Conservation (phyloP, 2,329 filamentous ascomycete species). For the Cryphonectria parasitica region DNA sequence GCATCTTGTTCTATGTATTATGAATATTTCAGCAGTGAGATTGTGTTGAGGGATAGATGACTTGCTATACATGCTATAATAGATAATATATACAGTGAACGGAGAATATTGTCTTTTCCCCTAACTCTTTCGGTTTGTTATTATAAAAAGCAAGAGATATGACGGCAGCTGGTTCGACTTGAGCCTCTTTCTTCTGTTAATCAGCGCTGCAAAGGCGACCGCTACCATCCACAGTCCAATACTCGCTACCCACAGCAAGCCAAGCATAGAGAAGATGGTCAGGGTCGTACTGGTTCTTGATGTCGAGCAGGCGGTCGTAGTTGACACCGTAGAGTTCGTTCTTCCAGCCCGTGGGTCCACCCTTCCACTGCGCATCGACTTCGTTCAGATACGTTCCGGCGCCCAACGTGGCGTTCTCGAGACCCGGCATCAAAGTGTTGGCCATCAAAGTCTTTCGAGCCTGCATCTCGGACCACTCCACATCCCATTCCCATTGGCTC, state of each 20-base stretch:
- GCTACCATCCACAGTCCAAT: not conserved
- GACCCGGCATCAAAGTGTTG: not conserved
- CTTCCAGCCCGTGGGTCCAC: not conserved
- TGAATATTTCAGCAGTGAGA: no score
- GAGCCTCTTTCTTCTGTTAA: not conserved
- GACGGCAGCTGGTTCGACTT: not conserved
- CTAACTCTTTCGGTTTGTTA: not conserved
- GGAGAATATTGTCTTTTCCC: not conserved
- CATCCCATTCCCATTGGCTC: not conserved
- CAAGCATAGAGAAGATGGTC: not conserved
- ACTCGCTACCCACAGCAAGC: not conserved
- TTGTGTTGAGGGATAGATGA: no score
- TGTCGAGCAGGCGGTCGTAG: not conserved
- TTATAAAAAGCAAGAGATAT: not conserved
- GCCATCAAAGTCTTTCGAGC: not conserved
- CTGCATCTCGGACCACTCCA: not conserved
- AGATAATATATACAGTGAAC: not conserved
- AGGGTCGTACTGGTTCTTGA: not conserved
- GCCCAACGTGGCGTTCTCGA: not conserved
- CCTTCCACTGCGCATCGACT: not conserved
- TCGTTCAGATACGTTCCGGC: not conserved
- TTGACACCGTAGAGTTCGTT: not conserved
- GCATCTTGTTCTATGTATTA: no score
- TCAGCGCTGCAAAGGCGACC: not conserved
- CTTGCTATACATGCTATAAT: no score